Evolutionary conservation across 1,139 yeast species (phyloP), one percentile per base, ranked within the genome.

Genomic region (Schizosaccharomyces versatilis): DNA sequence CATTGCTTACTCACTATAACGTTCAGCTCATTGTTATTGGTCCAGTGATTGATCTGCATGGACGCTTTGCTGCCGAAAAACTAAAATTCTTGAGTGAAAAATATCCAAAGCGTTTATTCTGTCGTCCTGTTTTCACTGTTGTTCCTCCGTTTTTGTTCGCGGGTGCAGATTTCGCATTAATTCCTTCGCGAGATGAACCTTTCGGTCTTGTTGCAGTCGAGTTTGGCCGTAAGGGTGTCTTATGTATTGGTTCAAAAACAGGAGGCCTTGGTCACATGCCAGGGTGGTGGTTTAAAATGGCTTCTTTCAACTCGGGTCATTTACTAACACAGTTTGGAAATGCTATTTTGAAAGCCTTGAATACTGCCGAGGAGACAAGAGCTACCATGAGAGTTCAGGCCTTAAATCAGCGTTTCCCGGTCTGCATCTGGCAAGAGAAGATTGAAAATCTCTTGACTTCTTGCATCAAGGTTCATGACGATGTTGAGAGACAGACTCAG

Each of bases 261-360:
- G 58, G 58, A 7, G 58, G 58, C 38, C 57, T 56, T 8, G 58
- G 58, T 44, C 55, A 54, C 36, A 56, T 56, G 58, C 58, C 58
- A 6, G 58, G 58, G 9, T 56, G 58, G 58, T 56, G 58, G 58
- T 56, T 51, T 47, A 55, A 55, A 40, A 55, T 56, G 41, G 58
- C 55, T 32, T 56, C 58, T 6, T 53, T 54, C 19, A 55, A 56
- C 10, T 52, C 58, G 8, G 52, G 51, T 2, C 58, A 56, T 53
- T 49, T 56, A 32, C 51, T 56, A 15, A 42, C 54, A 9, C 58
- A 56, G 38, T 56, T 56, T 38, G 57, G 54, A 41, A 49, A 54
- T 44, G 58, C 58, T 42, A 53, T 54, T 38, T 51, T 54, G 14
- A 53, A 56, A 14, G 58, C 58, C 17, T 47, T 56, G 12, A 41